phyloP scores from a whole-genome alignment of 2,329 filamentous ascomycete genomes.

The Trichoderma endophyticum region DNA sequence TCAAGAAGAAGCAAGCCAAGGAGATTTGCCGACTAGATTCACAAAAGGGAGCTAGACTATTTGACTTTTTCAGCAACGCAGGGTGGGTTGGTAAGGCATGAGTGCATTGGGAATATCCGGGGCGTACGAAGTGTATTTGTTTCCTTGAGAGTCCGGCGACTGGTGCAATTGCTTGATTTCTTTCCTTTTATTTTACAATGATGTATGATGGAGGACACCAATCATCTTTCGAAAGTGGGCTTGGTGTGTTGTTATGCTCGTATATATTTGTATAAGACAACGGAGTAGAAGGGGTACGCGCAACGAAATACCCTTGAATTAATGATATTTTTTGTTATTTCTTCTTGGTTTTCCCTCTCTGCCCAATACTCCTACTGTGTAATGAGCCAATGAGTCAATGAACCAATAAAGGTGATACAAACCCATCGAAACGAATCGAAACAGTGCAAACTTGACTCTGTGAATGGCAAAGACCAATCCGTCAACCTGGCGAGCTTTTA shows the following conservation, averaged over 20 bases:
- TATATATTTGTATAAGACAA: not conserved
- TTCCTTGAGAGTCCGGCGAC: not conserved
- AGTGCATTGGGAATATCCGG: conserved; percentile 9
- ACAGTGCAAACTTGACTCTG: not conserved
- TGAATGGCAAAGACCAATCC: not conserved
- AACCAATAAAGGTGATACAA: not conserved
- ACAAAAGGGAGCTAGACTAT: conserved; percentile 80
- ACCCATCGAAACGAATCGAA: not conserved
- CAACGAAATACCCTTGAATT: not conserved
- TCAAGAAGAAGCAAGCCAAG: conserved; percentile 93
- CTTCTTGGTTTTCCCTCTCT: not conserved
- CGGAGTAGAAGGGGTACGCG: not conserved
- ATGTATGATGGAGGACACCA: not conserved
- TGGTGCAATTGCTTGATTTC: not conserved
- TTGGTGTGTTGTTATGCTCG: not conserved
- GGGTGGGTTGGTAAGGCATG: conserved; percentile 88
- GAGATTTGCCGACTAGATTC: conserved; percentile 81
- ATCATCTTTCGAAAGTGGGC: not conserved
- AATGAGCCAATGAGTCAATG: not conserved
- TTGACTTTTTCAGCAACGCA: conserved; percentile 90
- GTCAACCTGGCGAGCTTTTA: not conserved
- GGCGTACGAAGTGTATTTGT: not conserved
- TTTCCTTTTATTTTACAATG: not conserved
- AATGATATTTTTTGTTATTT: not conserved
- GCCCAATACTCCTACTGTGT: not conserved